Base-by-base conservation (phyloP, 1,139 yeast genomes). In the Casaregolazyma lundiana region DNA sequence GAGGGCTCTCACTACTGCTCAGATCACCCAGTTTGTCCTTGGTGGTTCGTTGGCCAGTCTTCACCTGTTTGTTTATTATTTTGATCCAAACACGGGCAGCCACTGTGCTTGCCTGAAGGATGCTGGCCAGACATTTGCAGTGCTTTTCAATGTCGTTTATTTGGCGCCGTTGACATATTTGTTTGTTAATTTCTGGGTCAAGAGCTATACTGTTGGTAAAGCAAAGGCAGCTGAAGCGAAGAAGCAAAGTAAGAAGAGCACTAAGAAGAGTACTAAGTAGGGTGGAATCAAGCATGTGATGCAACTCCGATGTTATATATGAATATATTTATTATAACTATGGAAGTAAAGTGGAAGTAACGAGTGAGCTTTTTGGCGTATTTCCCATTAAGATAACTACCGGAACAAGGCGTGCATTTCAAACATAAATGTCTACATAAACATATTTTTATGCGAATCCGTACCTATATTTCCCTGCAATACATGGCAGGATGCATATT, bases 121-220 rank as follows among this genome's bases (percentile, higher is more conserved):
- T 47, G 70, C 82, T 11, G 84, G 81, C 53, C 81, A 81, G 61
- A 80, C 84, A 2, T 69, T 81, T 58, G 84, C 88, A 2, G 62
- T 83, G 37, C 66, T 75, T 53, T 73, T 83, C 60, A 83, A 81
- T 58, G 85, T 83, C 38, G 68, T 72, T 26, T 83, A 83, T 62
- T 75, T 83, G 64, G 69, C 87, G 9, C 90, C 90, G 2, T 73
- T 83, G 65, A 83, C 90, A 11, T 75, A 79, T 43, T 71, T 83
- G 53, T 83, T 84, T 66, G 85, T 78, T 41, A 80, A 81, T 26
- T 83, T 83, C 62, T 83, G 81, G 69, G 70, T 83, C 49, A 85
- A 81, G 50, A 78, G 84, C 51, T 83, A 83, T 60, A 68, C 63
- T 4, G 40, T 21, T 19, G 15, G 32, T 4, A 45, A 40, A 34